A percentile compares a stretch with the other conserved stretches of the same genome.
Conservation (phyloP, 2,329 filamentous ascomycete genomes). For the Talaromyces sp. region DNA sequence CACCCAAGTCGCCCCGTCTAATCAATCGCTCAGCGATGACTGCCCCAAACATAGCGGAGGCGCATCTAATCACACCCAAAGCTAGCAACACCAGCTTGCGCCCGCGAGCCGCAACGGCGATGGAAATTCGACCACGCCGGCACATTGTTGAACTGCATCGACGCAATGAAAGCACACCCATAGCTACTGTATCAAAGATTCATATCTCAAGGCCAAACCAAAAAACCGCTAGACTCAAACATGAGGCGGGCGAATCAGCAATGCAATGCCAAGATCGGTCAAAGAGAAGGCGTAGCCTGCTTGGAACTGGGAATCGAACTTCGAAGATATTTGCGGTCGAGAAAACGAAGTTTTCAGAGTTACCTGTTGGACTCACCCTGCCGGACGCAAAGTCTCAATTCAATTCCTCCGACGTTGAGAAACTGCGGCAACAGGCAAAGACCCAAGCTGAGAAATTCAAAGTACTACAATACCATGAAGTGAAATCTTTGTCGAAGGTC, state of each 20-base stretch:
- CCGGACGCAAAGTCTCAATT: conserved; percentile 24
- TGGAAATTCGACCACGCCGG: conserved; percentile 15
- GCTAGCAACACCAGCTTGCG: background rate
- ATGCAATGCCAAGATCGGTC: conserved; percentile 21
- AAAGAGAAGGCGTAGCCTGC: conserved; percentile 19
- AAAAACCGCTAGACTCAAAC: conserved; percentile 8
- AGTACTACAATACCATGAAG: conserved; percentile 28
- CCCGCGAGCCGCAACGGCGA: conserved; percentile 15
- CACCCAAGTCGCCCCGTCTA: conserved; percentile 30
- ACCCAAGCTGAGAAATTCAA: conserved; percentile 29
- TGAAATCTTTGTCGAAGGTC: conserved; percentile 29
- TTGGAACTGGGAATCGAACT: conserved; percentile 9
- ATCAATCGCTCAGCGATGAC: conserved; percentile 14
- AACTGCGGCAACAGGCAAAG: conserved; percentile 27
- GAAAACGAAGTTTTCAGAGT: background rate
- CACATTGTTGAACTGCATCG: conserved; percentile 15
- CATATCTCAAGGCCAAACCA: background rate
- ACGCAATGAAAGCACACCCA: conserved; percentile 18
- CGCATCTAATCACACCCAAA: background rate
- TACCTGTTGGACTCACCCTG: conserved; percentile 26
- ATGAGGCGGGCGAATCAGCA: conserved; percentile 16
- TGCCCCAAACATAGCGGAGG: background rate
- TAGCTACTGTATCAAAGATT: background rate
- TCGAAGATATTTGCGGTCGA: conserved; percentile 19
- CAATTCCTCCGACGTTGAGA: conserved; percentile 25